phyloP scores from a whole-genome alignment of 352 stramenopile species.

The Globisporangium acanthophoron region DNA sequence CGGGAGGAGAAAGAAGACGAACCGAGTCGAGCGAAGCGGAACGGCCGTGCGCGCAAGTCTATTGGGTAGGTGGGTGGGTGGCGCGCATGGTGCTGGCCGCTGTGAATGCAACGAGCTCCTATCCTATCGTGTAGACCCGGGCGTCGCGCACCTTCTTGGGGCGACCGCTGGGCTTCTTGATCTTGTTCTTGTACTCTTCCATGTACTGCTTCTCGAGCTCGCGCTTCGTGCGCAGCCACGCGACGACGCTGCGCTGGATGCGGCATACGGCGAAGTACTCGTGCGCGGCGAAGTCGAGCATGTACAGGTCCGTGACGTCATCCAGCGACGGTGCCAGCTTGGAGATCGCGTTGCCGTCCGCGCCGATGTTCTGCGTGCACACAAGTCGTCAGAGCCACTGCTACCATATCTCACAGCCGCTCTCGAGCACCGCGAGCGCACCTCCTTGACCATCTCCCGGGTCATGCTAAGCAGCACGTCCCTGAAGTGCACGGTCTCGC shows the following conservation, averaged over 20 bases:
- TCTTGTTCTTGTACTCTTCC: constrained; percentile 84
- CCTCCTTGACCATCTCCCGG: constrained; percentile 75
- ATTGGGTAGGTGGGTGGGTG: background rate
- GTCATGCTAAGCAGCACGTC: constrained; percentile 83
- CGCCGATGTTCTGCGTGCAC: constrained; percentile 22
- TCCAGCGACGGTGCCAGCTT: constrained; percentile 34
- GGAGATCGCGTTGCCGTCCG: constrained; percentile 33
- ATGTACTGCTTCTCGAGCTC: constrained; percentile 66
- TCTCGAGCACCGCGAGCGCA: constrained; percentile 7
- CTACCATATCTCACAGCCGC: too few species aligned
- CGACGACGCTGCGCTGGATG: constrained; percentile 49
- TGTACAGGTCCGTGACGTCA: constrained; percentile 25
- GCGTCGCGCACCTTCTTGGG: constrained; percentile 74
- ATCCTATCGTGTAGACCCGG: constrained; percentile 69
- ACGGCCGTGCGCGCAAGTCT: background rate
- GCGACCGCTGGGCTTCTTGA: constrained; percentile 73
- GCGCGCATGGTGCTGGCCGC: background rate
- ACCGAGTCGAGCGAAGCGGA: background rate
- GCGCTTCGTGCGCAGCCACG: constrained; percentile 68
- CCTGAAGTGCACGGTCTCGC: constrained; percentile 80
- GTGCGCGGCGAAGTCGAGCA: constrained; percentile 58
- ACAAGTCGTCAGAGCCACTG: background rate
- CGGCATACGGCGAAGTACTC: constrained; percentile 59
- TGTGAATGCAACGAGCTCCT: constrained; percentile 4
- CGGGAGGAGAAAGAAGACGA: background rate